Conservation (phyloP, 129 eudicot species). For the Deinandra increscens region DNA sequence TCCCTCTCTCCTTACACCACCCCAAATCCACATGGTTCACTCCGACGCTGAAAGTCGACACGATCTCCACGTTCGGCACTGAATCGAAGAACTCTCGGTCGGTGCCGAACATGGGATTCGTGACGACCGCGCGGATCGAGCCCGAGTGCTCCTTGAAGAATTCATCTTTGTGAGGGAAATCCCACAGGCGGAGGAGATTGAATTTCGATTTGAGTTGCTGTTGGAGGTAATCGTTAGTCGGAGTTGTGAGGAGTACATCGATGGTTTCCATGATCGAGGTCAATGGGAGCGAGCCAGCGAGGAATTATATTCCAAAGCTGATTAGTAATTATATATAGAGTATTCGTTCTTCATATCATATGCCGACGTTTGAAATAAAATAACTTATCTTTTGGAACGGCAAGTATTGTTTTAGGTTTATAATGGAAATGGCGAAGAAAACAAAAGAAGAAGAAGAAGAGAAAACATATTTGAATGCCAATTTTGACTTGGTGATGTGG, state of each 20-base stretch:
- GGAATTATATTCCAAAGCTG: no score
- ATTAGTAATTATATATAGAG: neutral
- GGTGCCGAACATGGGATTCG: constrained; percentile 36
- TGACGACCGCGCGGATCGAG: constrained; percentile 53
- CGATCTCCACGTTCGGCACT: constrained; percentile 52
- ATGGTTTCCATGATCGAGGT: constrained; percentile 49
- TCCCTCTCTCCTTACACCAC: constrained; percentile 58
- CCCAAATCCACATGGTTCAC: constrained; percentile 56
- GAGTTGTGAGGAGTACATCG: constrained; percentile 49
- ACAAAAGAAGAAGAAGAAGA: no score
- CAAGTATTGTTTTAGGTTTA: no score
- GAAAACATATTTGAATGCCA: no score
- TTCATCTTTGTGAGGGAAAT: constrained; percentile 25
- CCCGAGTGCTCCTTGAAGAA: constrained; percentile 37
- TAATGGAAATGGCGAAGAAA: no score
- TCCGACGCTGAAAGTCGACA: constrained; percentile 58
- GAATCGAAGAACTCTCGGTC: constrained; percentile 49
- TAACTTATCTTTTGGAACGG: no score
- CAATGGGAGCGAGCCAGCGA: neutral
- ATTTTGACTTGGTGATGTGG: no score
- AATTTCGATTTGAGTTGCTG: constrained; percentile 54
- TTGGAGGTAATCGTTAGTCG: constrained; percentile 53
- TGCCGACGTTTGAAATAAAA: neutral
- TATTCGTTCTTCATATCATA: neutral
- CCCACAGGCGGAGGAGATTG: constrained; percentile 55